A percentile compares a stretch with the other conserved stretches of the same genome.
phyloP scores from a whole-genome alignment of 2,329 filamentous ascomycete species.

The Alternaria gaisen region DNA sequence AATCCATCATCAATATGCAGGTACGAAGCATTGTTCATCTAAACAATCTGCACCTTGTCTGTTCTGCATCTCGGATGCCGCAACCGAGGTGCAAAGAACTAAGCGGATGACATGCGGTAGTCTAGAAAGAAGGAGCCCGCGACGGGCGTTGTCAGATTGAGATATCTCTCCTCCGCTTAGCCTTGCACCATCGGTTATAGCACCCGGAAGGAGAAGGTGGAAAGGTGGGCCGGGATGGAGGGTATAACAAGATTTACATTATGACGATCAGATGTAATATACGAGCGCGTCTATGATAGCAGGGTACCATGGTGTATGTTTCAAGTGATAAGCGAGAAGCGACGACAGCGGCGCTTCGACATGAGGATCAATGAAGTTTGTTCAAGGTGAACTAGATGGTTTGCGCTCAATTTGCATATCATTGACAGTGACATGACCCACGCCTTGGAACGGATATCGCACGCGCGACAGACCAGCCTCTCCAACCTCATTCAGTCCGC shows the following conservation, averaged over 20 bases:
- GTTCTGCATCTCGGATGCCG: not conserved
- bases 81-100: not conserved
- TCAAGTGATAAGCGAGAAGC: not conserved
- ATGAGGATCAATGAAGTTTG: not conserved
- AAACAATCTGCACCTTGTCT: not conserved
- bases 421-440: not conserved
- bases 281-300: constrained; percentile 4
- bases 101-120: not conserved
- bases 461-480: not conserved
- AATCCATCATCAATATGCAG: not conserved
- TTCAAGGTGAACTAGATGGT: not conserved
- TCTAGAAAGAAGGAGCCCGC: not conserved
- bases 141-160: not conserved
- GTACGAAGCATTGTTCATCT: not conserved
- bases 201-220: not conserved
- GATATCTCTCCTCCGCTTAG: not conserved
- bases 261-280: not conserved
- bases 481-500: not conserved
- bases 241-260: not conserved
- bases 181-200: not conserved
- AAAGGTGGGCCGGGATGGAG: not conserved
- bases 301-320: not conserved
- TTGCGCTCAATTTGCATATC: not conserved
- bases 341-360: not conserved
- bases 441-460: not conserved